Percentiles rank a stretch among this genome's conserved stretches.
Evolutionary conservation across 345 rosid species (phyloP).

Genomic region (Eucalyptus coolabah): DNA sequence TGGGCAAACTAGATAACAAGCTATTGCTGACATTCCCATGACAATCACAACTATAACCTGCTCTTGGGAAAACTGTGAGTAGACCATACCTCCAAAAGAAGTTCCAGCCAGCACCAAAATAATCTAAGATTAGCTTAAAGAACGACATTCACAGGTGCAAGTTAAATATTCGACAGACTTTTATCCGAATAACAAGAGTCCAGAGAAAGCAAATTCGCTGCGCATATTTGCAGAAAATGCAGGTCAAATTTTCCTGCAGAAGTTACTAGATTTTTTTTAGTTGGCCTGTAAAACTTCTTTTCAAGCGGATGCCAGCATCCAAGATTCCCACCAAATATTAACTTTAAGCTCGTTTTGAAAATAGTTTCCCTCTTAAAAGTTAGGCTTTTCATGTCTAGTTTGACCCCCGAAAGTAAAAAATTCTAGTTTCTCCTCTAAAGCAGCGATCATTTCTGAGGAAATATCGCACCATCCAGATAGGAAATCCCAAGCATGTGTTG

Average conservation of each 20-base stretch:
- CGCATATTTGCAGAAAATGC: not conserved
- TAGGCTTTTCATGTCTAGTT: not conserved
- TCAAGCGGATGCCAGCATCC: not conserved
- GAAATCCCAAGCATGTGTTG: not conserved
- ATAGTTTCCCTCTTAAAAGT: not conserved
- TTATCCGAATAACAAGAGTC: not conserved
- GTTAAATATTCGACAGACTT: not conserved
- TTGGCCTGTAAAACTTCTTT: not conserved
- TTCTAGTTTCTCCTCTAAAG: not conserved
- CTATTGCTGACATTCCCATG: not conserved
- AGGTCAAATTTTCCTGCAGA: not conserved
- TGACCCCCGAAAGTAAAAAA: not conserved
- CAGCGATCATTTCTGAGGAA: not conserved
- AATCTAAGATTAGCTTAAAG: not conserved
- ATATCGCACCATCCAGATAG: not conserved
- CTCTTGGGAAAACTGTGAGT: not conserved
- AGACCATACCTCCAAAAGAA: not conserved
- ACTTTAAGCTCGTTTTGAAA: not conserved
- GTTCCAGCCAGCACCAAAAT: not conserved
- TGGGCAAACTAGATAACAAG: not conserved
- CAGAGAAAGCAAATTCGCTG: not conserved
- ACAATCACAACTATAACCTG: not conserved
- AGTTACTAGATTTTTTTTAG: not conserved
- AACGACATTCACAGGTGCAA: not conserved
- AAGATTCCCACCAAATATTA: not conserved